Evolutionary conservation across 257 asterid species (phyloP), one percentile per base, ranked within the genome.

Genomic region (Plectranthus barbatus): DNA sequence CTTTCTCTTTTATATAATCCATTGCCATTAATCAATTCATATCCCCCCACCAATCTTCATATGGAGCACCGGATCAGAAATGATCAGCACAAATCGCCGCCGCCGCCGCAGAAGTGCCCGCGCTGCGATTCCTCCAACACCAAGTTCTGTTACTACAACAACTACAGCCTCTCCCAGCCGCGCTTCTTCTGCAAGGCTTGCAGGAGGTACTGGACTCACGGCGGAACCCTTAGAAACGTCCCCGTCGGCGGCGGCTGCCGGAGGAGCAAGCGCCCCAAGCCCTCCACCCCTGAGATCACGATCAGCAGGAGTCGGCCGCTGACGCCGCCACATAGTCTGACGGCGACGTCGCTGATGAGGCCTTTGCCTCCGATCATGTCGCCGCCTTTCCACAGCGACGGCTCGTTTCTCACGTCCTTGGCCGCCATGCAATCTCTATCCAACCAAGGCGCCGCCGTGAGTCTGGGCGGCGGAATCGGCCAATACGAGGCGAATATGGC

Each of bases 171-270:
- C 5, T 82, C 88, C 11, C 88, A 82, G 79, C 88, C 88, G 1
- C 62, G 88, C 1, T 85, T 79, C 74, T 82, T 82, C 44, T 82
- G 88, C 23, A 82, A 82, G 18, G 85, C 88, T 20, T 82, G 88
- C 49, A 82, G 79, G 72, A 81, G 88, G 10, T 79, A 82, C 70
- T 82, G 88, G 88, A 82, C 88, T 0, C 13, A 83, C 1, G 88
- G 88, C 2, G 88, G 85, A 0, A 79, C 88, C 49, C 85, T 82
- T 12, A 56, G 88, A 11, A 82, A 72, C 58, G 88, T 82, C 62
- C 88, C 88, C 9, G 88, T 82, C 7, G 88, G 88, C 37, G 88
- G 88, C 4, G 85, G 85, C 0, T 82, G 88, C 23, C 69, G 88
- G 46, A 79, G 70, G 64, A 82, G 79, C 83, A 82, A 82, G 50